phyloP scores from a whole-genome alignment of 2,329 filamentous ascomycete genomes.

The Sporothrix phasma region DNA sequence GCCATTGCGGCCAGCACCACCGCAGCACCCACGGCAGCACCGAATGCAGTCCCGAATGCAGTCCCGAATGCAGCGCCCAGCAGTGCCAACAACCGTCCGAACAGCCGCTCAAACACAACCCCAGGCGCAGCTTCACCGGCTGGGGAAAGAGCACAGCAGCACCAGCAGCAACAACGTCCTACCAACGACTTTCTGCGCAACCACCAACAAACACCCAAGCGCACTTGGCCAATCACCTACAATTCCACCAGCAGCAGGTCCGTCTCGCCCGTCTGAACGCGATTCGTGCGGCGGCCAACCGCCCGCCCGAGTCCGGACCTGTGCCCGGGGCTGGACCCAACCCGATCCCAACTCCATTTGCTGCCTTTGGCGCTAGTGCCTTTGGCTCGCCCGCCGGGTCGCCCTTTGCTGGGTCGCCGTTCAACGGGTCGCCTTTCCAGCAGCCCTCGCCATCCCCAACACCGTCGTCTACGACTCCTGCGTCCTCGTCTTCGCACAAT shows the following conservation, averaged over 20 bases:
- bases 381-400: background rate
- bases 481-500: background rate
- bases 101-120: background rate
- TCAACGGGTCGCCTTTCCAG: background rate
- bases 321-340: background rate
- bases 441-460: background rate
- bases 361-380: background rate
- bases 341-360: background rate
- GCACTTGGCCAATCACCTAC: background rate
- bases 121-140: background rate
- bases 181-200: background rate
- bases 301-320: background rate
- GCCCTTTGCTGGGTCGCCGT: background rate
- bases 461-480: background rate
- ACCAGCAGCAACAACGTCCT: background rate
- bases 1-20: slow-evolving; percentile 36
- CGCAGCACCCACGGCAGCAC: background rate
- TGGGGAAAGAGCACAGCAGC: background rate
- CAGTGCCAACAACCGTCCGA: slow-evolving; percentile 9
- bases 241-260: background rate
- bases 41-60: background rate
- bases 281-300: background rate
- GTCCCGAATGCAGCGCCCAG: background rate
- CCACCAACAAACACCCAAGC: background rate
- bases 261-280: background rate